These are phyloP conservation scores for Crithidia brevicula DNA, from an alignment of 208 protist genomes.

Conservation along the genomic window DNA sequence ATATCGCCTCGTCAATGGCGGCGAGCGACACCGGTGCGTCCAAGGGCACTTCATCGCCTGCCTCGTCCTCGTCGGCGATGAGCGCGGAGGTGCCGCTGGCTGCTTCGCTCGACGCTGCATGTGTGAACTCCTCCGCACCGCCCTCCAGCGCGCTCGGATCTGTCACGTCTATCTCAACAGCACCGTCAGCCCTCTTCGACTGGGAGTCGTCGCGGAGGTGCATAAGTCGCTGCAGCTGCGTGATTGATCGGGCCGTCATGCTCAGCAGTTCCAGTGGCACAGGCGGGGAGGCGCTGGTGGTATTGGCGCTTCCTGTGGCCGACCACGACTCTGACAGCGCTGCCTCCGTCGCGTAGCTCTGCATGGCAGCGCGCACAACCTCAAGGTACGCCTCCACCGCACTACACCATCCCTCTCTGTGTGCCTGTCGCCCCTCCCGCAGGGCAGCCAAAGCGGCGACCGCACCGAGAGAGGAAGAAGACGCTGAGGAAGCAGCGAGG, in stretches of 20 bases:
- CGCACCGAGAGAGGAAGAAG: not conserved
- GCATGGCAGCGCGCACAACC: constrained; percentile 6
- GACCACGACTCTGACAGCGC: constrained; percentile 23
- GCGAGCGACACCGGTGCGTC: not conserved
- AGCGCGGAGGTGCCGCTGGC: not conserved
- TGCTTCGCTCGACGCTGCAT: no score
- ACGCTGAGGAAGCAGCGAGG: not conserved
- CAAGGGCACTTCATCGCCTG: not conserved
- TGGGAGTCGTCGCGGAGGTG: not conserved
- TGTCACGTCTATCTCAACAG: constrained; percentile 8
- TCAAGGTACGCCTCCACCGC: constrained; percentile 22
- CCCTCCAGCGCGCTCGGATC: not conserved
- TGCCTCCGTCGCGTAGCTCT: constrained; percentile 22
- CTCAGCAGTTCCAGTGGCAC: constrained; percentile 31
- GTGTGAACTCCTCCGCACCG: constrained; percentile 9
- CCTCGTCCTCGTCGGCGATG: not conserved
- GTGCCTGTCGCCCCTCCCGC: not conserved
- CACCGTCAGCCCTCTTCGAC: constrained; percentile 1
- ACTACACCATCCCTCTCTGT: constrained; percentile 7
- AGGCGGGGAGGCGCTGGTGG: not conserved
- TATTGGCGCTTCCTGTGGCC: not conserved
- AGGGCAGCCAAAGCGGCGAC: no score
- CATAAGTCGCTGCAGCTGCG: constrained; percentile 33
- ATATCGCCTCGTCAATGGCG: constrained; percentile 7
- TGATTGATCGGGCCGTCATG: constrained; percentile 19